Evolutionary conservation across 371 early-diverging fungal genomes (phyloP), one percentile per base, ranked within the genome.

Genomic region (Rhizomucor miehei): DNA sequence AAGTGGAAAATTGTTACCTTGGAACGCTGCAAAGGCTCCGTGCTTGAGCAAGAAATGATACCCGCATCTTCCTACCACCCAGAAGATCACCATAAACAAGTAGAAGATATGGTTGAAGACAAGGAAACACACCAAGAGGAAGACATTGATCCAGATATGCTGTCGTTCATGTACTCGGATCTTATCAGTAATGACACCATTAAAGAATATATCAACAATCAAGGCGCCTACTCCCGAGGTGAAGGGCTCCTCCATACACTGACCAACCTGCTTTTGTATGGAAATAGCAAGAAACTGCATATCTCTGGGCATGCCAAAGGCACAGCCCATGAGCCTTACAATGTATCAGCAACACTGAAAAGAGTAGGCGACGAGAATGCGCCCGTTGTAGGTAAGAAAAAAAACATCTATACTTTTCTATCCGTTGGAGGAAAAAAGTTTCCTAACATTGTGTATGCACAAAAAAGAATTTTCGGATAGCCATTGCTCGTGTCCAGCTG

Each of bases 401-500:
- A 58, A 36, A 10, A 5, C 14, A 45, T 29, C 21, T 17, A 34
- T 37, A 21, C 8, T 14, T 8, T 14, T 11, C 10, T 39, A 16
- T 11, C 19, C 37, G 17, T 12, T 12, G 34, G 14, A 44, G 19
- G 29, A 20, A 1, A 34, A 34, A 16, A 46, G 54, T 46, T 5
- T 38, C 3, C 13, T 25, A 9, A 19, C n/a, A n/a, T n/a, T n/a
- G n/a, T 35, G 20, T 19, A 13, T 45, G 17, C 46, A 6, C 3
- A 16, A 41, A 19, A 14, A 41, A 60, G 54, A 36, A 6, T 43
- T 54, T 17, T 29, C 17, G 8, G 38, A 48, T 19, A 57, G 62
- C 1, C 16, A 37, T 13, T 62, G 64, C 38, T 55, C 59, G 13
- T 63, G 64, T 24, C 64, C 64, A 12, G 64, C 59, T 0, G 64